phyloP scores from a whole-genome alignment of 768 basidiomycete species.

The Mycena indigotica region DNA sequence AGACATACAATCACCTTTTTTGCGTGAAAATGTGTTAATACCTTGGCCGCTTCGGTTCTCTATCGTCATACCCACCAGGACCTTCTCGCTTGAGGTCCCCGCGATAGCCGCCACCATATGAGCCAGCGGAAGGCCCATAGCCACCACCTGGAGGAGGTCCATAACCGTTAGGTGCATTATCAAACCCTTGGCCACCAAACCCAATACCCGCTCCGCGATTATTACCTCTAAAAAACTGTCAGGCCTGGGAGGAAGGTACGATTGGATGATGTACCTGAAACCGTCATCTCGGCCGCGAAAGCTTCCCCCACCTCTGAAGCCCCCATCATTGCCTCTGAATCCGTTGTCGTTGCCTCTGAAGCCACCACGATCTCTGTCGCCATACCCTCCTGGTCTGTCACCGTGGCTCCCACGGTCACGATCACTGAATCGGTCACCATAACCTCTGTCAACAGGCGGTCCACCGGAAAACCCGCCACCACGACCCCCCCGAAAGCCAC shows the following conservation, averaged over 20 bases:
- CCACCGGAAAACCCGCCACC: constrained; percentile 40
- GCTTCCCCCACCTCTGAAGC: constrained; percentile 36
- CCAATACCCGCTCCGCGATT: constrained; percentile 76
- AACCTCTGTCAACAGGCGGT: constrained; percentile 31
- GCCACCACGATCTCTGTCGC: constrained; percentile 43
- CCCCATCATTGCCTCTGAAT: constrained; percentile 26
- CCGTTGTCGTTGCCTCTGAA: constrained; percentile 41
- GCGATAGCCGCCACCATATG: constrained; percentile 60
- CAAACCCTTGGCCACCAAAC: constrained; percentile 63
- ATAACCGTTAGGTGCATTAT: constrained; percentile 57
- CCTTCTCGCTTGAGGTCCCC: constrained; percentile 79
- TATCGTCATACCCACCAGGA: constrained; percentile 78
- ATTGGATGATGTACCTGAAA: constrained; percentile 48
- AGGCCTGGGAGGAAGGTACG: constrained; percentile 13
- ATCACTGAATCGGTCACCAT: constrained; percentile 23
- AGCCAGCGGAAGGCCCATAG: constrained; percentile 49
- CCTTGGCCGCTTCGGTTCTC: constrained; percentile 79
- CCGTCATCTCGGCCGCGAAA: constrained; percentile 46
- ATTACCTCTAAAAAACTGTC: constrained; percentile 36
- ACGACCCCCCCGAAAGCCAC: constrained; percentile 39
- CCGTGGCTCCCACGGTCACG: constrained; percentile 26
- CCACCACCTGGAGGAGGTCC: constrained; percentile 49
- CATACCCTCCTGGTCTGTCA: constrained; percentile 33
- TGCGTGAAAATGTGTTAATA: no score
- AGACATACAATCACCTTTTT: no score